A percentile compares a stretch with the other conserved stretches of the same genome.
phyloP scores from a whole-genome alignment of 2,329 filamentous ascomycete species.

The Fusarium illudens region DNA sequence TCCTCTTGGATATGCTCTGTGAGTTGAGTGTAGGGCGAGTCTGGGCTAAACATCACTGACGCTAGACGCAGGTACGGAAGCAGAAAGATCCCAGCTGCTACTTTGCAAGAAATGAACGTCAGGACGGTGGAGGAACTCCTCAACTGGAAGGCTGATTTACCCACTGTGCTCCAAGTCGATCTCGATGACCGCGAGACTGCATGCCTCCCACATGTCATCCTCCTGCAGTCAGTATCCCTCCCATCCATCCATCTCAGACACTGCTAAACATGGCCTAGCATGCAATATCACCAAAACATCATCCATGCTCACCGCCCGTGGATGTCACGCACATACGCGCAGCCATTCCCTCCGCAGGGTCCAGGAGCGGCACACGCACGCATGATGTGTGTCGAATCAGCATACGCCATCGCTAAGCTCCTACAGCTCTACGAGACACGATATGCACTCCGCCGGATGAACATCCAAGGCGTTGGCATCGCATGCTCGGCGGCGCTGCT shows the following conservation, averaged over 20 bases:
- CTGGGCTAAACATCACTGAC: background rate
- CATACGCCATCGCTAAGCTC: slow-evolving; percentile 25
- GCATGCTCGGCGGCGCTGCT: slow-evolving; percentile 22
- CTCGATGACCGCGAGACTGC: slow-evolving; percentile 19
- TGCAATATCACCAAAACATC: slow-evolving; percentile 42
- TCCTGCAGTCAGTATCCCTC: slow-evolving; percentile 34
- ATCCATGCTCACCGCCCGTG: slow-evolving; percentile 41
- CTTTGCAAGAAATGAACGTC: slow-evolving; percentile 32
- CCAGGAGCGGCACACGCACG: slow-evolving; percentile 36
- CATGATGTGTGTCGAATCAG: slow-evolving; percentile 38
- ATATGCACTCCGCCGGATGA: slow-evolving; percentile 29
- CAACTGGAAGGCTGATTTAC: slow-evolving; percentile 33
- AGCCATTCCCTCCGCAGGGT: slow-evolving; percentile 32
- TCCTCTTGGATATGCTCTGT: slow-evolving; percentile 37
- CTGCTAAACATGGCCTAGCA: slow-evolving; percentile 14
- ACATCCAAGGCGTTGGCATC: slow-evolving; percentile 28
- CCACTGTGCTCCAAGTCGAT: slow-evolving; percentile 28
- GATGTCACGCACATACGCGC: slow-evolving; percentile 39
- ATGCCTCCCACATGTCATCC: slow-evolving; percentile 38
- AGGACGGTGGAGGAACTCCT: slow-evolving; percentile 28
- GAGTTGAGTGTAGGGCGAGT: background rate
- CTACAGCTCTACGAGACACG: slow-evolving; percentile 27
- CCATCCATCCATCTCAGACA: too few species aligned
- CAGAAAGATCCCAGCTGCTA: slow-evolving; percentile 16
- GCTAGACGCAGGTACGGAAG: slow-evolving; percentile 29